These are phyloP conservation scores for Aureobasidium leucospermi DNA, from an alignment of 2,329 filamentous ascomycete genomes.

Conservation along the genomic window DNA sequence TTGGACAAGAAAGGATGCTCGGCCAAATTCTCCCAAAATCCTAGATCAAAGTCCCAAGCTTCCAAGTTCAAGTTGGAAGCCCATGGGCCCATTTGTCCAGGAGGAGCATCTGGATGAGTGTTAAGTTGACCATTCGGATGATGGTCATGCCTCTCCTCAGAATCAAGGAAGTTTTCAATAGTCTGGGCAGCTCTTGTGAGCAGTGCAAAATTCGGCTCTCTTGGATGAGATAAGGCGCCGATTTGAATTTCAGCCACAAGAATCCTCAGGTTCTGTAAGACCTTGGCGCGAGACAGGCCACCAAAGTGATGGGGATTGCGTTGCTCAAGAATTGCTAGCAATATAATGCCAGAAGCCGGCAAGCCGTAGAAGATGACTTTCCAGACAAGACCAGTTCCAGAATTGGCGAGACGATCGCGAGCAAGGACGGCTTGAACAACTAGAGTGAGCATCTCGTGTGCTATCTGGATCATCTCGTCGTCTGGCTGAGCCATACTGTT, in stretches of 20 bases:
- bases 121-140: constrained; percentile 1
- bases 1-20: constrained; percentile 23
- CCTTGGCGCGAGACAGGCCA: constrained; percentile 16
- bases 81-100: constrained; percentile 9
- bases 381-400: constrained; percentile 28
- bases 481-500: constrained; percentile 22
- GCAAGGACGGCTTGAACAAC: constrained; percentile 26
- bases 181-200: constrained; percentile 24
- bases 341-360: constrained; percentile 29
- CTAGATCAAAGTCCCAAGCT: constrained; percentile 26
- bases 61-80: constrained; percentile 16
- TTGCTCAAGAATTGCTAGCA: constrained; percentile 23
- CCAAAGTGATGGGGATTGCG: not conserved
- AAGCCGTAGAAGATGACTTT: constrained; percentile 30
- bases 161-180: constrained; percentile 23
- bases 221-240: constrained; percentile 23
- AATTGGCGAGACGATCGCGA: constrained; percentile 27
- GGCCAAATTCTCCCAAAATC: constrained; percentile 27
- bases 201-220: constrained; percentile 26
- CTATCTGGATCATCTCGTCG: constrained; percentile 21
- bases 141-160: constrained; percentile 13
- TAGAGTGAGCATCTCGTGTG: constrained; percentile 25
- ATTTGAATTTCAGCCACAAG: constrained; percentile 27
- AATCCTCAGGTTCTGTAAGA: constrained; percentile 27
- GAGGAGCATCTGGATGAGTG: not conserved